phyloP scores from a whole-genome alignment of 2,329 filamentous ascomycete species.

The Parastagonospora nodorum region DNA sequence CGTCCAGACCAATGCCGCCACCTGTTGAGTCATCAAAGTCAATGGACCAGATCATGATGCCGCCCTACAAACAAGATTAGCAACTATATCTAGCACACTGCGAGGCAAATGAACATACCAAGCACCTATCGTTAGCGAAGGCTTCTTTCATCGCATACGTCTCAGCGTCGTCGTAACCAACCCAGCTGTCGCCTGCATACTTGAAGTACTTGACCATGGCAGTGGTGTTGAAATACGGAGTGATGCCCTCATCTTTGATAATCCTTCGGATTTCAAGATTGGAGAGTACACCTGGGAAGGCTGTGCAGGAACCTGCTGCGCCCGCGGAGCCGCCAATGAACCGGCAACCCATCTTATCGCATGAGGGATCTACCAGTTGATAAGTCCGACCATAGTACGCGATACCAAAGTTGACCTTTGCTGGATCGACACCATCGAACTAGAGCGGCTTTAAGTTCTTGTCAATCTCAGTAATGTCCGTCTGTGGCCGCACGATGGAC shows the following conservation, averaged over 20 bases:
- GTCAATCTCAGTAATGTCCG: slow-evolving; percentile 55
- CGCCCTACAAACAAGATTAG: slow-evolving; percentile 18
- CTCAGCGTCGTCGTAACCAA: slow-evolving; percentile 46
- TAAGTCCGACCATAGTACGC: slow-evolving; percentile 52
- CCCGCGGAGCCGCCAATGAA: slow-evolving; percentile 21
- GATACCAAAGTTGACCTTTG: slow-evolving; percentile 51
- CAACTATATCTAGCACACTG: too few species aligned
- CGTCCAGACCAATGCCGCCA: slow-evolving; percentile 8
- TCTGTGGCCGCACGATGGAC: slow-evolving; percentile 35
- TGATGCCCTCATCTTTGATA: slow-evolving; percentile 20
- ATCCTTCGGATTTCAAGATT: slow-evolving; percentile 43
- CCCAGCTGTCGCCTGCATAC: slow-evolving; percentile 41
- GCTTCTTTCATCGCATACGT: slow-evolving; percentile 53
- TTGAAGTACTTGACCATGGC: slow-evolving; percentile 40
- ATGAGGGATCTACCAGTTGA: slow-evolving; percentile 23
- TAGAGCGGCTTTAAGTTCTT: slow-evolving; percentile 51
- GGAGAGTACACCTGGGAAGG: slow-evolving; percentile 35
- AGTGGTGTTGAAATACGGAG: slow-evolving; percentile 25
- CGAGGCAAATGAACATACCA: slow-evolving; percentile 9
- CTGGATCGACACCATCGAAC: slow-evolving; percentile 49
- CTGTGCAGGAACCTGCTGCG: slow-evolving; percentile 25
- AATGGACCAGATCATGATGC: slow-evolving; percentile 27
- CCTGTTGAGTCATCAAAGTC: slow-evolving; percentile 19
- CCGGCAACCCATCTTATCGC: slow-evolving; percentile 42
- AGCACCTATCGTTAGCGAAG: slow-evolving; percentile 41